Percentiles rank a stretch among this genome's conserved stretches.
Evolutionary conservation across 2,329 filamentous ascomycete genomes (phyloP).

Genomic region (Colletotrichum phormii): DNA sequence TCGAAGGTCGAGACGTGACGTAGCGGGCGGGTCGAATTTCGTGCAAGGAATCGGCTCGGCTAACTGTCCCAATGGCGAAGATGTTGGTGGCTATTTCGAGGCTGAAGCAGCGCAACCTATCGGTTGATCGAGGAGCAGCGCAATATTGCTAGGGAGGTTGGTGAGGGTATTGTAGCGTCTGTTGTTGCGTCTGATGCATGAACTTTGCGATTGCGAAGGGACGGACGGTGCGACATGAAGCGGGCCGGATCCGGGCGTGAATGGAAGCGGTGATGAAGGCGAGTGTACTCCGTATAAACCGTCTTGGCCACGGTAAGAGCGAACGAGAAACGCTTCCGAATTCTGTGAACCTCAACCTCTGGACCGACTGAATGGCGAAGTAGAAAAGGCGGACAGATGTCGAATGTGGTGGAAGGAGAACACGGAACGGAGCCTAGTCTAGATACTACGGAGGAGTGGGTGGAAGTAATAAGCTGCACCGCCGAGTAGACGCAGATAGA

Average conservation of each 20-base stretch:
- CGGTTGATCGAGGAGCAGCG: constrained; percentile 31
- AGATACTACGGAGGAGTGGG: constrained; percentile 31
- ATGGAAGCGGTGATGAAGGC: not conserved
- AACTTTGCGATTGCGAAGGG: constrained; percentile 41
- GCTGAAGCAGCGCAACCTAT: not conserved
- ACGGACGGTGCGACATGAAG: constrained; percentile 35
- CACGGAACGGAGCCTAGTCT: constrained; percentile 8
- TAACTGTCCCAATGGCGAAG: constrained; percentile 14
- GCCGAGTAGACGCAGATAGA: constrained; percentile 29
- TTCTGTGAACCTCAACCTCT: not conserved
- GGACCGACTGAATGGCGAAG: not conserved
- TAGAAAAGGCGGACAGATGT: constrained; percentile 3
- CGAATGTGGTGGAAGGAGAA: constrained; percentile 14
- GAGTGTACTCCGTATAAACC: not conserved
- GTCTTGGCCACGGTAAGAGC: constrained; percentile 1
- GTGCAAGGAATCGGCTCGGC: constrained; percentile 30
- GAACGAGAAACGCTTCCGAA: not conserved
- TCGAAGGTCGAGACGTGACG: constrained; percentile 6
- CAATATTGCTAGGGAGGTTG: constrained; percentile 41
- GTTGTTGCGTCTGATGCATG: constrained; percentile 44
- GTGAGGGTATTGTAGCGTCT: constrained; percentile 40
- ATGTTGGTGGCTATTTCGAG: constrained; percentile 1
- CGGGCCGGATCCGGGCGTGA: constrained; percentile 11
- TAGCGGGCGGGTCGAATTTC: constrained; percentile 4
- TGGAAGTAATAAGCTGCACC: constrained; percentile 37